Evolutionary conservation across 768 basidiomycete species (phyloP).

Genomic region (Kwoniella europaea): DNA sequence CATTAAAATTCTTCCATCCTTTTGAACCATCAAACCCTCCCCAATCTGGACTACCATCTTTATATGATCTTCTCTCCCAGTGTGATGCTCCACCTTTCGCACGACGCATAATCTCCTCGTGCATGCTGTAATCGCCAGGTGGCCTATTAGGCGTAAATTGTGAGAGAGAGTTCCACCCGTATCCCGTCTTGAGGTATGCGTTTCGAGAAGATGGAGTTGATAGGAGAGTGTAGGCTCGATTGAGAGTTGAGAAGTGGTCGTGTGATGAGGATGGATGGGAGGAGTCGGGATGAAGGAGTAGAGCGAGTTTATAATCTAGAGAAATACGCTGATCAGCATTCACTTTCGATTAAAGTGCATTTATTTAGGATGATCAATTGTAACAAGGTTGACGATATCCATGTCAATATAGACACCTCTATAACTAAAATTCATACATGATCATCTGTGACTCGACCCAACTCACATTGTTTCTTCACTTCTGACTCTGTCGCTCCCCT

Average conservation of each 20-base stretch:
- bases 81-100: constrained; percentile 38
- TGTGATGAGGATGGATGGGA: constrained; percentile 50
- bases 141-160: constrained; percentile 8
- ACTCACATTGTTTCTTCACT: constrained; percentile 53
- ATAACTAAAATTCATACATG: too few relatives aligned
- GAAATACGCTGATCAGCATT: too few relatives aligned
- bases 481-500: constrained; percentile 37
- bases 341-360: neutral
- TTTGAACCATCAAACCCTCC: constrained; percentile 29
- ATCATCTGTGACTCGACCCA: neutral
- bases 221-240: constrained; percentile 53
- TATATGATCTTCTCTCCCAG: constrained; percentile 29
- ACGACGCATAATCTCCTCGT: constrained; percentile 40
- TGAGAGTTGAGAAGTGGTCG: constrained; percentile 47
- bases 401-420: too few relatives aligned
- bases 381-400: too few relatives aligned
- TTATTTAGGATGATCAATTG: too few relatives aligned
- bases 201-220: constrained; percentile 39
- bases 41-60: constrained; percentile 37
- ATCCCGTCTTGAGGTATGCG: constrained; percentile 47
- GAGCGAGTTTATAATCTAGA: constrained; percentile 54
- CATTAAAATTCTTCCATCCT: constrained; percentile 25
- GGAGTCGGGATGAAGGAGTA: constrained; percentile 57
- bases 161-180: constrained; percentile 42
- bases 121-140: constrained; percentile 40